These are phyloP conservation scores for Hirsutella thompsonii DNA, from an alignment of 2,329 filamentous ascomycete species.

Conservation along the genomic window DNA sequence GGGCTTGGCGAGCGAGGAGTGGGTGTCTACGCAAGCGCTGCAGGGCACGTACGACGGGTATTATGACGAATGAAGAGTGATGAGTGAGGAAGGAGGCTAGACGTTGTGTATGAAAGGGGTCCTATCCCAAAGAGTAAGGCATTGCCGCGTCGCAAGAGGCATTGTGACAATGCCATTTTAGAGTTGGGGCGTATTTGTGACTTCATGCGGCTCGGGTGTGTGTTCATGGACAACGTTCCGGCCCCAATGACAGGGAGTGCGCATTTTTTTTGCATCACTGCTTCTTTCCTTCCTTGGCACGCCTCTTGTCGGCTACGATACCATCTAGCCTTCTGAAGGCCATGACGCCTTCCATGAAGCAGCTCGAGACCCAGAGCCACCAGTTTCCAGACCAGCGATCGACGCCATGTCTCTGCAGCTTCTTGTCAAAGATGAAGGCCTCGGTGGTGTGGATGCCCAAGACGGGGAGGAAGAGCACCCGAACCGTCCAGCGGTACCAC, in stretches of 20 bases:
- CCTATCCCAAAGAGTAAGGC: too few species aligned
- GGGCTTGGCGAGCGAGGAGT: conserved; percentile 47
- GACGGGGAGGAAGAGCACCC: conserved; percentile 43
- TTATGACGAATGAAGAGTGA: conserved; percentile 36
- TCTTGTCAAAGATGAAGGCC: conserved; percentile 36
- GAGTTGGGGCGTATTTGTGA: too few species aligned
- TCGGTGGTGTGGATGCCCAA: conserved; percentile 55
- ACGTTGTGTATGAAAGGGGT: too few species aligned
- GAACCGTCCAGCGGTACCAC: conserved; percentile 46
- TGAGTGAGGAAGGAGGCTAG: too few species aligned
- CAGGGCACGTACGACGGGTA: conserved; percentile 42
- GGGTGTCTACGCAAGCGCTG: conserved; percentile 49
- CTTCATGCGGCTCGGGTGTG: too few species aligned
- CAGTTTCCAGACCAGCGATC: conserved; percentile 32
- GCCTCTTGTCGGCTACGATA: conserved; percentile 28
- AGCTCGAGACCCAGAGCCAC: conserved; percentile 39
- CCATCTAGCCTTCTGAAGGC: conserved; percentile 38
- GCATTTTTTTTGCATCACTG: background rate
- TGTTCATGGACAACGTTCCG: too few species aligned
- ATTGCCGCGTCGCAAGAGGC: too few species aligned
- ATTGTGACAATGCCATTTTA: too few species aligned
- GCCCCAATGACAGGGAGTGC: background rate
- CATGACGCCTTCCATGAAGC: conserved; percentile 40
- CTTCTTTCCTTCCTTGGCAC: conserved; percentile 26
- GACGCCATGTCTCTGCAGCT: conserved; percentile 34